phyloP scores from a whole-genome alignment of 768 basidiomycete species.

The Auriscalpium vulgare region DNA sequence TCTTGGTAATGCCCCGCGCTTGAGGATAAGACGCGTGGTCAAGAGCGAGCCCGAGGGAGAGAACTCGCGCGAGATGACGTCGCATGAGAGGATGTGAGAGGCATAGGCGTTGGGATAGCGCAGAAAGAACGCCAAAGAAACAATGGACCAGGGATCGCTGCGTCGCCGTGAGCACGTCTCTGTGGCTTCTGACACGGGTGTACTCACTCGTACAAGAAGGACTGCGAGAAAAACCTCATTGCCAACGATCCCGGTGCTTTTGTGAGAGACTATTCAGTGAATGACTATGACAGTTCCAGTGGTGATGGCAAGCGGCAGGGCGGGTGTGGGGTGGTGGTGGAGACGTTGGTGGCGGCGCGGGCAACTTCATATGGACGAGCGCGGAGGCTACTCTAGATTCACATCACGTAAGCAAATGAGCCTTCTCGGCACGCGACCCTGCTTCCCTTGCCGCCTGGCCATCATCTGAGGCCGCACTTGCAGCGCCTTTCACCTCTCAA shows the following conservation, averaged over 20 bases:
- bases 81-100: conserved; percentile 88
- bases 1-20: conserved; percentile 82
- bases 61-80: conserved; percentile 80
- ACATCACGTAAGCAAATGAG: too few species aligned
- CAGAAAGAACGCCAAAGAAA: conserved; percentile 88
- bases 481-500: too few species aligned
- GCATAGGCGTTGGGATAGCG: conserved; percentile 96
- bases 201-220: conserved; percentile 50
- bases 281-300: too few species aligned
- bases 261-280: not conserved
- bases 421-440: too few species aligned
- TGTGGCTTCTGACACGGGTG: not conserved
- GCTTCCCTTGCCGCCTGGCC: too few species aligned
- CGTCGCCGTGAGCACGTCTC: conserved; percentile 7
- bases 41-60: conserved; percentile 67
- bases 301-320: too few species aligned
- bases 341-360: too few species aligned
- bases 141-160: conserved; percentile 91
- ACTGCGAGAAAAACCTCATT: conserved; percentile 50
- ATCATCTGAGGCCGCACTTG: too few species aligned
- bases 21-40: conserved; percentile 88
- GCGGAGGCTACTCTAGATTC: too few species aligned
- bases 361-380: too few species aligned
- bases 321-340: too few species aligned
- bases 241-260: conserved; percentile 29